phyloP scores from a whole-genome alignment of 768 basidiomycete genomes.

The Phaffia australis region DNA sequence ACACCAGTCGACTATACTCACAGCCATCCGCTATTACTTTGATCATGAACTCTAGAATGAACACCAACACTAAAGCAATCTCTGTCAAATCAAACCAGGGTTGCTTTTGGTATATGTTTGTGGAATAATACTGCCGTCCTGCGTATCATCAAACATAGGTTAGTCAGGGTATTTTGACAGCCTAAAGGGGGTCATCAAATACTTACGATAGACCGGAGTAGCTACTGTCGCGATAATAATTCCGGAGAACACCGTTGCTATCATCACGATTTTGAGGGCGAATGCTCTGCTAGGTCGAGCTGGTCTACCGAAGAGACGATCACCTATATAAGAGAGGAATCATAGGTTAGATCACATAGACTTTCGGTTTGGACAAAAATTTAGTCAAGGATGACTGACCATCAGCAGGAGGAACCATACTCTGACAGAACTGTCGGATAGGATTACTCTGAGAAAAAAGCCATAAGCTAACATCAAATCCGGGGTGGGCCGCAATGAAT shows the following conservation, averaged over 20 bases:
- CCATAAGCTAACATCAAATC: constrained; percentile 85
- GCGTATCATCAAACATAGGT: constrained; percentile 40
- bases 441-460: constrained; percentile 68
- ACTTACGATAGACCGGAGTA: constrained; percentile 56
- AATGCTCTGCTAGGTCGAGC: constrained; percentile 56
- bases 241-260: no score
- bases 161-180: no score
- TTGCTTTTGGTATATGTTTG: constrained; percentile 48
- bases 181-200: neutral
- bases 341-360: neutral
- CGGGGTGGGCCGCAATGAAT: constrained; percentile 77
- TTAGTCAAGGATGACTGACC: neutral
- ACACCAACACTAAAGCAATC: constrained; percentile 30
- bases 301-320: constrained; percentile 72
- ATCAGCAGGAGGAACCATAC: constrained; percentile 62
- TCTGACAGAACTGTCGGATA: constrained; percentile 66
- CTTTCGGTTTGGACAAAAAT: neutral
- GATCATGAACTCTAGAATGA: constrained; percentile 73
- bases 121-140: constrained; percentile 52
- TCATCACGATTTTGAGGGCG: constrained; percentile 60
- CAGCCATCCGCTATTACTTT: constrained; percentile 90
- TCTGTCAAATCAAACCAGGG: constrained; percentile 62
- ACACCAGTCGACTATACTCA: constrained; percentile 11
- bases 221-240: constrained; percentile 74
- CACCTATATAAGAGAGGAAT: constrained; percentile 44